Base-by-base conservation (phyloP, 768 basidiomycete genomes). In the Collybia sp. region DNA sequence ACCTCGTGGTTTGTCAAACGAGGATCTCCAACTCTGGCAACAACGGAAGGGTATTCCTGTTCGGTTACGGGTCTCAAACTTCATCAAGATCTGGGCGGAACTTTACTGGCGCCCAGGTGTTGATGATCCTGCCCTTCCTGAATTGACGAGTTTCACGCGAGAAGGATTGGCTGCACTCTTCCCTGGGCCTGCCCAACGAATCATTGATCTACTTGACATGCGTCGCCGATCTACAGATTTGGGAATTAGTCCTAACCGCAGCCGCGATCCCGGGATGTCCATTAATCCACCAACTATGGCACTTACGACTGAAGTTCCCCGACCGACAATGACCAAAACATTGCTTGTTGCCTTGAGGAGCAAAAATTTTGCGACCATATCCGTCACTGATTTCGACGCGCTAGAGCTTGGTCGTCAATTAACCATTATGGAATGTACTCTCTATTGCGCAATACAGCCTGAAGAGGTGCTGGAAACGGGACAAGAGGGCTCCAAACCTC, bases 1-100 rank as follows among this genome's bases (percentile, higher is more conserved):
- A 4, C 83, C 88, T 1, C 54, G 63, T 3, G 69, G 71, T 25
- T 63, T 83, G 32, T 70, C 79, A 3, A 72, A 75, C 31, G 80
- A 81, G 46, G 83, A 87, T 36, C 54, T 81, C 11, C 75, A 77
- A 19, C 51, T 85, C 6, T 98, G 94, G 93, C 80, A 88, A 56
- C 85, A 92, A 54, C 73, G 77, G 43, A 97, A 96, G 67, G 88
- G 87, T 16, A 77, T 90, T 4, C 93, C 95, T 6, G 85, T 98
- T 34, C 87, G 95, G 35, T 68, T 97, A 45, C 80, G 96, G 30
- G 85, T 97, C 33, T 87, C 88, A 38, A 95, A 95, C 62, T 83
- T 97, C 59, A 78, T 98, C 69, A 97, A 94, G 71, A 75, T 76
- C 10, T 99, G 96, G 96, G 73, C 96, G 42, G 94, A 98, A 62